Percentiles rank a stretch among this genome's conserved stretches.
phyloP scores from a whole-genome alignment of 257 asterid genomes.

The Solanum lycopersicoides region DNA sequence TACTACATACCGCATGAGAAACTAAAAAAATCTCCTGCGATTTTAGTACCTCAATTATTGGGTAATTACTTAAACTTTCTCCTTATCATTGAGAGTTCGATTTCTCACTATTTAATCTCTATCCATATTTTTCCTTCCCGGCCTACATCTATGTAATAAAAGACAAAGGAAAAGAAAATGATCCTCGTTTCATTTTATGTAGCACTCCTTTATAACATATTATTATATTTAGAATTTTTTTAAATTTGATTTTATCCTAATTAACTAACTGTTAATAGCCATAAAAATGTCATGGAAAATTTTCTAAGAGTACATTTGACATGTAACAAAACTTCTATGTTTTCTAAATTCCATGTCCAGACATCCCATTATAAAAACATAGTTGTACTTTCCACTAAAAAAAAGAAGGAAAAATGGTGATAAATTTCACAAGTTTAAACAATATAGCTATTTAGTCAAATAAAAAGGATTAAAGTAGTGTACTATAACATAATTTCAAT shows the following conservation, averaged over 20 bases:
- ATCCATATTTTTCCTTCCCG: neutral
- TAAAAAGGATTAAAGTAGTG: neutral
- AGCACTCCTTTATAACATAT: neutral
- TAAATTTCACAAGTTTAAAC: neutral
- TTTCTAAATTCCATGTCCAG: neutral
- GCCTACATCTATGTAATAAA: neutral
- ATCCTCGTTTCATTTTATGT: neutral
- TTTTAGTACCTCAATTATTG: neutral
- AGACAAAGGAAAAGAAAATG: neutral
- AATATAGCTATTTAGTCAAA: slow-evolving; percentile 8
- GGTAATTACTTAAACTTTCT: neutral
- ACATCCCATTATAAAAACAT: neutral
- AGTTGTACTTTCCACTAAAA: neutral
- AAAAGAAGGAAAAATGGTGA: too few species aligned
- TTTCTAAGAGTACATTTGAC: neutral
- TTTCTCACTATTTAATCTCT: neutral
- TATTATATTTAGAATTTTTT: too few species aligned
- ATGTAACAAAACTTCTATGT: neutral
- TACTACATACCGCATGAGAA: neutral
- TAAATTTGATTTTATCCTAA: neutral
- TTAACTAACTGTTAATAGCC: neutral
- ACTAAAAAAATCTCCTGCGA: neutral
- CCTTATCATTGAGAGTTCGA: neutral
- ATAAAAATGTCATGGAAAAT: neutral
- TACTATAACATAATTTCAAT: neutral